Base-by-base conservation (phyloP, 2,329 filamentous ascomycete species). In the Pseudogymnoascus pannorum region DNA sequence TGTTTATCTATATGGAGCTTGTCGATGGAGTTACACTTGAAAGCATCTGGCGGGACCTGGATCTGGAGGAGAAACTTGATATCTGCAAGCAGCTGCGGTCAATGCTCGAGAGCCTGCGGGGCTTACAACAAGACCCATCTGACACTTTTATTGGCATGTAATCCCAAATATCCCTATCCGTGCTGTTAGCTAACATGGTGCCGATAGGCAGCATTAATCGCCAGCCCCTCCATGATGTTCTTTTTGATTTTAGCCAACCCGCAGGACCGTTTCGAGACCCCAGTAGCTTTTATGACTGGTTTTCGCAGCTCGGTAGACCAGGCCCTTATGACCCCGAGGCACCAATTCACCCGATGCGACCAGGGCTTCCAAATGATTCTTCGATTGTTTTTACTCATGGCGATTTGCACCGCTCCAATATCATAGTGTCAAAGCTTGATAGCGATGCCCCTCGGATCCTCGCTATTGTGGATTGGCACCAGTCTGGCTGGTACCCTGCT, bases 401-500 rank as follows among this genome's bases (percentile, higher is more conserved):
- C 58, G 72, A 75, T 66, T 66, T 75, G 29, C 69, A 71, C 62
- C 69, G 63, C 61, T 66, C 63, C 24, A 74, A 74, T 62, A 74
- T 74, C 48, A 66, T 75, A 22, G 57, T 74, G 9, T 68, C 71
- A 7, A 29, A 29, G 26, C 26, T 29, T 29, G 26, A 58, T 26
- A 64, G 61, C 6, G 63, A 62, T 31, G 64, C 66, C 14, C 60
- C 63, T 51, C 66, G 64, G 29, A 62, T 73, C 38, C 20, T 69
- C 33, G 66, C 67, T 2, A 68, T 74, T 36, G 57, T 75, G 62
- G 71, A 74, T 65, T 75, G 72, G 73, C 63, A 67, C 58, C 69
- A 73, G 65, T 68, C 72, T 6, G 73, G 72, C 5, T 75, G 72
- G 71, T 71, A 72, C 63, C 71, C 72, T 1, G 66, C 64, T 6